Base-by-base conservation (phyloP, 2,329 filamentous ascomycete species). In the Rhynchosporium secalis region DNA sequence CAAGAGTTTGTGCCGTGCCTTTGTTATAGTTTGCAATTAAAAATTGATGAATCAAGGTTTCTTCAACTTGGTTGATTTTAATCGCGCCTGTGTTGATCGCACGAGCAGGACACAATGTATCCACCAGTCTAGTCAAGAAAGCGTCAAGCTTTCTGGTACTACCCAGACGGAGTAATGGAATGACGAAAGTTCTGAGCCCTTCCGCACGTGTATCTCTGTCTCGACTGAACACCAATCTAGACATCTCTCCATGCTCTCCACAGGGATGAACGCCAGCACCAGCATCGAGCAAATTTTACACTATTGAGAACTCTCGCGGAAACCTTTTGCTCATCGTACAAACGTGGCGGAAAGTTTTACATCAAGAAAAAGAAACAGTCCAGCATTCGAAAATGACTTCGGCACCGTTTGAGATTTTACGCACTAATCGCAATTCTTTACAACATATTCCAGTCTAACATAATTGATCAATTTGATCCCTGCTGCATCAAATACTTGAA, bases 331-430 rank as follows among this genome's bases (percentile, higher is more conserved):
- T 51, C 36, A 4, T 49, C 26, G 20, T 15, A 36, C 12, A 20
- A 15, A 20, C 47, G 47, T 38, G 15, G 31, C 3, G 55, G 43
- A 13, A 69, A 76, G 75, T 0, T 77, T 78, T 15, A 86, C 68
- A 68, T 86, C 77, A 2, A 83, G 71, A 76, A 79, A 86, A 2
- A 86, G 65, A 68, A 86, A 86, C 67, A 86, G 84, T 0, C 81
- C 83, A 0, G 83, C 83, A 64, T 85, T 85, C n/a, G 76, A 76
- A 15, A 8, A 15, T 2, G 31, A 20, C 20, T 74, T 73, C 36
- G n/a, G 58, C 20, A 60, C 15, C 38, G 28, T 12, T 4, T 20
- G 20, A 10, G 26, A 7, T 45, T 12, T n/a, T 13, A 6, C 28
- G 33, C 31, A 7, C 38, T 10, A 10, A 10, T 1, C 9, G 2